Evolutionary conservation across 345 rosid genomes (phyloP), one percentile per base, ranked within the genome.

Genomic region (Lepidium aucheri): DNA sequence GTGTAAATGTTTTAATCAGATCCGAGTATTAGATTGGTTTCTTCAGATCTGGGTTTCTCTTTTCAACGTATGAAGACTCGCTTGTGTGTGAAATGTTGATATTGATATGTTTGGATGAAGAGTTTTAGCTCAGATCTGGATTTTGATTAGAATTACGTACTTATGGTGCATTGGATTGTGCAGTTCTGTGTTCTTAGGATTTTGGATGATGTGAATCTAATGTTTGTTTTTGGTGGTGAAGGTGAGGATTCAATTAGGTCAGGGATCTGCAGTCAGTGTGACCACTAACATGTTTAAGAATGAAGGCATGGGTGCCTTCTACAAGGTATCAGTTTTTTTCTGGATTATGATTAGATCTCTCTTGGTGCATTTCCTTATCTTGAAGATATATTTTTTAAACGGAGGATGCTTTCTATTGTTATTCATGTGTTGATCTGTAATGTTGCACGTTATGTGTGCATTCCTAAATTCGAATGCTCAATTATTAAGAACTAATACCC

Each of bases 171-270:
- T 38, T 7, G 7, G 20, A 56, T 49, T 65, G 65, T 72, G 5
- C 28, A 38, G 5, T 54, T 24, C 41, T 28, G 3, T 69, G 54
- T 32, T 45, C 0, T 1, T 44, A 6, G 10, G 5, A 34, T 54
- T 56, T 47, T 39, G 10, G 33, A 30, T 36, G 45, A 15, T 65
- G 51, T 51, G 54, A 65, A 15, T 64, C 7, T 22, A 13, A 65
- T 72, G 8, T 16, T 28, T 67, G 72, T 61, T 30, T 65, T 44
- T 59, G 22, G 36, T 63, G 74, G 66, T 78, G 63, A 57, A 94
- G 99, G 99, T 94, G 88, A 90, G 99, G 67, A 94, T 94, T 74
- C 99, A 94, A 67, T 65, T 94, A 79, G 99, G 99, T 51, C 99
- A 94, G 70, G 99, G 99, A 68, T 87, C 97, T 14, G 97, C 99